Conservation (phyloP, 2,329 filamentous ascomycete species). For the Trichoderma sp. region DNA sequence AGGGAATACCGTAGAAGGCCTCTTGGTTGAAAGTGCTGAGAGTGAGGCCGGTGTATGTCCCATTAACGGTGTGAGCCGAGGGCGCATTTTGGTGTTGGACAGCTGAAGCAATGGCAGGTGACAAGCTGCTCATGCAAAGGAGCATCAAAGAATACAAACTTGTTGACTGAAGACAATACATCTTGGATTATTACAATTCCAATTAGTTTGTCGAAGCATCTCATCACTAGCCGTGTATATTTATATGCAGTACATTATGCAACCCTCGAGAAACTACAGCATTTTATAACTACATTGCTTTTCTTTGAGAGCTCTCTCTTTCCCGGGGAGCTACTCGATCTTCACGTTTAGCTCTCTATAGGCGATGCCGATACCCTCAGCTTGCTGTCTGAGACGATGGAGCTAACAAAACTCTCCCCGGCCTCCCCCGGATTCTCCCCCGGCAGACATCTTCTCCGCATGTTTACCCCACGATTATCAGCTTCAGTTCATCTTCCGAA, state of each 20-base stretch:
- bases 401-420: constrained; percentile 13
- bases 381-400: background rate
- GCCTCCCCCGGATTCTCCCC: constrained; percentile 15
- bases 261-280: background rate
- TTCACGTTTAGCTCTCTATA: background rate
- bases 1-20: constrained; percentile 17
- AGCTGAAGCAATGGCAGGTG: background rate
- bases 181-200: background rate
- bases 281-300: constrained; percentile 2
- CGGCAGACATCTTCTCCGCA: background rate
- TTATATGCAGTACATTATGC: background rate
- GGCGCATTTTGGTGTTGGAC: background rate
- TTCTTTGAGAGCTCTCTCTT: background rate
- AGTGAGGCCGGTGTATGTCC: constrained; percentile 17
- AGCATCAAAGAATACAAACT: background rate
- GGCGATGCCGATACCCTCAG: background rate
- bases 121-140: constrained; percentile 5
- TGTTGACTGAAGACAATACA: background rate
- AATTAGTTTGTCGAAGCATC: background rate
- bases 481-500: background rate
- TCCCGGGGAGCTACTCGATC: constrained; percentile 12
- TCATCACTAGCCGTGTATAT: background rate
- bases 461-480: constrained; percentile 6
- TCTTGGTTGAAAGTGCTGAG: constrained; percentile 9
- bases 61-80: constrained; percentile 13